These are phyloP conservation scores for Yamadazyma kitorensis DNA, from an alignment of 805 yeast genomes.

Conservation along the genomic window DNA sequence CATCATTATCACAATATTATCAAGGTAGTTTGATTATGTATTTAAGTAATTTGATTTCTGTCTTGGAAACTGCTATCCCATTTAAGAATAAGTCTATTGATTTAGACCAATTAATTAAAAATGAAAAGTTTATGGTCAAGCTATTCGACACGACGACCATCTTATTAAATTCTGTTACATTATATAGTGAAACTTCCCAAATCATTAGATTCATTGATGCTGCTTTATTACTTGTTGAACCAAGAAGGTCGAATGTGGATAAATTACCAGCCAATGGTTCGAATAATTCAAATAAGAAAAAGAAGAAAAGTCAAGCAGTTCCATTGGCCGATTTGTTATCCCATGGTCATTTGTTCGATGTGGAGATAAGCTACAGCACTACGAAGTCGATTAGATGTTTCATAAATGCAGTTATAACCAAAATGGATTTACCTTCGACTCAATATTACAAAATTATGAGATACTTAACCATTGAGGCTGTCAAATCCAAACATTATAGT, in stretches of 20 bases:
- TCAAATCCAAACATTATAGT: slow-evolving; percentile 21
- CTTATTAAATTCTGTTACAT: slow-evolving; percentile 33
- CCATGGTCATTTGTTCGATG: slow-evolving; percentile 55
- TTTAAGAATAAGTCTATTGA: slow-evolving; percentile 35
- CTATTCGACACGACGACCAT: slow-evolving; percentile 24
- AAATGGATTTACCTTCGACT: slow-evolving; percentile 55
- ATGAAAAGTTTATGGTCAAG: slow-evolving; percentile 42
- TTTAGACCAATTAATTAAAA: slow-evolving; percentile 27
- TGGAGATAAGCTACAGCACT: slow-evolving; percentile 39
- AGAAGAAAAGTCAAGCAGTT: slow-evolving; percentile 39
- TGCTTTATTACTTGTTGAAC: slow-evolving; percentile 42
- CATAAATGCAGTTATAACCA: slow-evolving; percentile 46
- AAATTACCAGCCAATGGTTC: slow-evolving; percentile 7
- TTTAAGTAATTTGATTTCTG: slow-evolving; percentile 46
- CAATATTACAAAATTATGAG: slow-evolving; percentile 56
- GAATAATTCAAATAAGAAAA: slow-evolving; percentile 32
- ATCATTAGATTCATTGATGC: slow-evolving; percentile 59
- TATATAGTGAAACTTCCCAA: slow-evolving; percentile 47
- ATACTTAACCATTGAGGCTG: slow-evolving; percentile 34
- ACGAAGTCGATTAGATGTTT: slow-evolving; percentile 39
- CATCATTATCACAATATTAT: slow-evolving; percentile 30
- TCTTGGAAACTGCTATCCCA: slow-evolving; percentile 62
- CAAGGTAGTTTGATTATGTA: slow-evolving; percentile 46
- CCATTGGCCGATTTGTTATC: slow-evolving; percentile 69
- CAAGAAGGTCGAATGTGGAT: slow-evolving; percentile 21